A percentile compares a stretch with the other conserved stretches of the same genome.
Conservation (phyloP, 345 rosid genomes). For the Durio zibethinus region DNA sequence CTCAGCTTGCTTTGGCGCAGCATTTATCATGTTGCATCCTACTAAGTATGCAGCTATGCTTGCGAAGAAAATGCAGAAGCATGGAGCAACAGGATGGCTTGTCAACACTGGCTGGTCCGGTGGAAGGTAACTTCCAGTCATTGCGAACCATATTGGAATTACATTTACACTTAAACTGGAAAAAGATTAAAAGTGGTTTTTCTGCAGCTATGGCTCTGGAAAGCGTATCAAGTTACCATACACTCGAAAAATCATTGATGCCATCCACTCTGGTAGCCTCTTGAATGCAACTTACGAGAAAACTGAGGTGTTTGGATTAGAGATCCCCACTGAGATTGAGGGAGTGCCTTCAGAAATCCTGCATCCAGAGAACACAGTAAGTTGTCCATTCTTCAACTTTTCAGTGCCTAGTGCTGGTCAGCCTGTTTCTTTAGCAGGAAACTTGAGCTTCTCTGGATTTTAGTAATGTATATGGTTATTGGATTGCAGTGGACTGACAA, state of each 20-base stretch:
- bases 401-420: neutral
- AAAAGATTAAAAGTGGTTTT: neutral
- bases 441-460: neutral
- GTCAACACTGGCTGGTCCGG: conserved; percentile 99
- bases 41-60: conserved; percentile 97
- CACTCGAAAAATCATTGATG: conserved; percentile 87
- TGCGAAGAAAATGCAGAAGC: conserved; percentile 90
- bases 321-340: conserved; percentile 73
- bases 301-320: conserved; percentile 76
- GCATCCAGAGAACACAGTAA: conserved; percentile 71
- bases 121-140: conserved; percentile 56
- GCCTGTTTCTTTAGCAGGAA: neutral
- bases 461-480: neutral
- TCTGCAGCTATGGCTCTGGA: conserved; percentile 74
- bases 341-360: conserved; percentile 89
- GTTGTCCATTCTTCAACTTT: conserved; percentile 18
- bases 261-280: conserved; percentile 78
- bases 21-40: conserved; percentile 95
- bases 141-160: neutral
- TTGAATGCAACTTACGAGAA: conserved; percentile 65
- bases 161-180: neutral
- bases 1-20: conserved; percentile 98
- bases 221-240: conserved; percentile 79
- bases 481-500: conserved; percentile 73
- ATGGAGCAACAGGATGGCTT: conserved; percentile 99